Base-by-base conservation (phyloP, 2,329 filamentous ascomycete genomes). In the Hirsutella thompsonii region DNA sequence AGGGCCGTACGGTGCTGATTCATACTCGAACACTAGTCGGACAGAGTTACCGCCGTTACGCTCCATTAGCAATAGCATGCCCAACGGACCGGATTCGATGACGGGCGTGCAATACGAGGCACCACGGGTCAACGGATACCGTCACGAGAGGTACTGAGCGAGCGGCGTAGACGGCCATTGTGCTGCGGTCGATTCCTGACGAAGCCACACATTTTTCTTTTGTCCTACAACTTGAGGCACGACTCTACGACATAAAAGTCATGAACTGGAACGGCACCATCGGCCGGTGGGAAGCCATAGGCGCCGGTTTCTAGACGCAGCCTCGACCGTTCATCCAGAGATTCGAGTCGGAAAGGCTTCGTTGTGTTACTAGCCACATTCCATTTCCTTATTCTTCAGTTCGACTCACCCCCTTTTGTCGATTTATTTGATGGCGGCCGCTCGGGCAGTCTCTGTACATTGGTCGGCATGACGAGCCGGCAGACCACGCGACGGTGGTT, bases 91-190 rank as follows among this genome's bases (percentile, higher is more conserved):
- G 1, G 76, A 81, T 19, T 73, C 74, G 1, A 81, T 81, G 77
- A 78, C 74, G 2, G 77, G 77, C 2, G 74, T 81, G 5, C 76
- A 80, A 52, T 81, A 81, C 39, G 74, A 77, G 21, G 59, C 61
- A 5, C 61, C 69, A 2, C 62, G 67, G 19, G 47, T 59, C 8
- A 69, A 67, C 44, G 69, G 68, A 5, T 75, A 65, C 47, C 66
- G 69, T 34, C 54, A 52, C 42, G 67, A 62, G 35, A 52, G 60
- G 40, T 63, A 61, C 42, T 64, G 51, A 33, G 16, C n/a, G 34
- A 8, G 14, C 16, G 19, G 3, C 2, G 36, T 16, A 8, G 18
- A 20, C 14, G 10, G 19, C 20, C 8, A 8, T 10, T 19, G 4
- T 23, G 20, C 16, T 11, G 14, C 13, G 13, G n/a, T 14, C 32